phyloP scores from a whole-genome alignment of 495 filamentous ascomycete species.

The Aspergillus wentii region DNA sequence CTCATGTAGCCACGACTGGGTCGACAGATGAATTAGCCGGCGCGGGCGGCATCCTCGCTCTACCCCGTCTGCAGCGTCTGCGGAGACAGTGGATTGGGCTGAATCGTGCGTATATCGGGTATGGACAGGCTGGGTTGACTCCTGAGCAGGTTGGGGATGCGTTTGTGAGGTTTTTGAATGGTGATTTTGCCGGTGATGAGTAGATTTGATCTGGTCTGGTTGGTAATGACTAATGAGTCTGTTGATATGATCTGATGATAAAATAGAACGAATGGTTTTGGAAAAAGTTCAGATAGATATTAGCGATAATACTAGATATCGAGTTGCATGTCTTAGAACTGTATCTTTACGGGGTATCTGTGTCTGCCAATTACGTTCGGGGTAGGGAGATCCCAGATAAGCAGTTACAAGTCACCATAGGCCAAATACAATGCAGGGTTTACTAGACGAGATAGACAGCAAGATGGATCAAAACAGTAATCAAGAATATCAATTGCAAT shows the following conservation, averaged over 20 bases:
- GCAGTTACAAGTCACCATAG: too few relatives aligned
- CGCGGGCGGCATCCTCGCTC: conserved; percentile 49
- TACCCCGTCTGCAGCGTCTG: conserved; percentile 78
- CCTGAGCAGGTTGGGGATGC: conserved; percentile 37
- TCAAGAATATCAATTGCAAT: too few relatives aligned
- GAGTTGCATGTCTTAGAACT: too few relatives aligned
- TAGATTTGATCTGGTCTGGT: too few relatives aligned
- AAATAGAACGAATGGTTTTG: not conserved
- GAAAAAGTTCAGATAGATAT: too few relatives aligned
- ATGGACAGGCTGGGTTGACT: conserved; percentile 24
- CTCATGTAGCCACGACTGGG: conserved; percentile 33
- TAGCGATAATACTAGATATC: too few relatives aligned
- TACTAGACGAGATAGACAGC: too few relatives aligned
- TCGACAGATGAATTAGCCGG: conserved; percentile 40
- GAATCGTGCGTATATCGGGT: conserved; percentile 50
- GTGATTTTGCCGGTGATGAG: conserved; percentile 29
- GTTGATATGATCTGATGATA: not conserved
- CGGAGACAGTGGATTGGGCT: conserved; percentile 81
- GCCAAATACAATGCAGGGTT: too few relatives aligned
- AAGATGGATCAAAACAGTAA: too few relatives aligned
- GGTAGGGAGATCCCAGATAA: too few relatives aligned
- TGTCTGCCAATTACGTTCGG: too few relatives aligned
- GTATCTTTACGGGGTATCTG: too few relatives aligned
- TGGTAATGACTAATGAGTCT: conserved; percentile 7
- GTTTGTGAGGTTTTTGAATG: conserved; percentile 46